Evolutionary conservation across 1,139 yeast genomes (phyloP).

Genomic region (Taiozyma onychis): DNA sequence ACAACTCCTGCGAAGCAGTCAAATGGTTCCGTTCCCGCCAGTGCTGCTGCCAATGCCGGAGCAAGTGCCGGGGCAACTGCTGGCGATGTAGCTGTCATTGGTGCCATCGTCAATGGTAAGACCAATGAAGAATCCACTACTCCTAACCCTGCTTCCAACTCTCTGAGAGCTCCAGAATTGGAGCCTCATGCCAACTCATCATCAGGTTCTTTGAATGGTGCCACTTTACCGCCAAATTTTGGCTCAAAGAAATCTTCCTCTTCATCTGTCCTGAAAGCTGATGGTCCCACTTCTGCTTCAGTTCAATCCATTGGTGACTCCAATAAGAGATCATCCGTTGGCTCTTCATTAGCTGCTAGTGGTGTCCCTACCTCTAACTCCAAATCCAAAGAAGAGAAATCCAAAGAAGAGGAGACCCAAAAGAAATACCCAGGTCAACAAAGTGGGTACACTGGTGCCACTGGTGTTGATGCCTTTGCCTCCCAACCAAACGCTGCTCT

Average conservation of each 20-base stretch:
- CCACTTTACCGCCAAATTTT: conserved; percentile 23
- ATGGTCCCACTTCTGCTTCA: conserved; percentile 2
- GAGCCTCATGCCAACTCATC: background rate
- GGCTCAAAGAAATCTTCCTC: conserved; percentile 10
- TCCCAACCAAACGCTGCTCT: conserved; percentile 9
- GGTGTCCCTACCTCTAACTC: conserved; percentile 3
- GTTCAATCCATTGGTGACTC: conserved; percentile 4
- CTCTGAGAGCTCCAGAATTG: background rate
- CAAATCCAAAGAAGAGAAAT: background rate
- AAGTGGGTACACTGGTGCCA: conserved; percentile 10
- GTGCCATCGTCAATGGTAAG: no score
- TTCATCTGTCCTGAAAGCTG: background rate
- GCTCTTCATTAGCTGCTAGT: conserved; percentile 7
- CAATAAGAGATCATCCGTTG: conserved; percentile 1
- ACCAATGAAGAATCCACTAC: background rate
- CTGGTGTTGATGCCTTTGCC: conserved; percentile 5
- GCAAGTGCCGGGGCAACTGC: no score
- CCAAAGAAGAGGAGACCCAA: background rate
- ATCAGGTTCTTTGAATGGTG: conserved; percentile 18
- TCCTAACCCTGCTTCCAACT: background rate
- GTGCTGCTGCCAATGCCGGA: background rate
- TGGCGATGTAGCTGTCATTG: no score
- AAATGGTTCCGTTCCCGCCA: background rate
- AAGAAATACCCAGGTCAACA: conserved; percentile 1
- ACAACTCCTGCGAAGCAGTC: background rate